Percentiles rank a stretch among this genome's conserved stretches.
Conservation (phyloP, 2,329 filamentous ascomycete genomes). For the Aspergillus ruber region DNA sequence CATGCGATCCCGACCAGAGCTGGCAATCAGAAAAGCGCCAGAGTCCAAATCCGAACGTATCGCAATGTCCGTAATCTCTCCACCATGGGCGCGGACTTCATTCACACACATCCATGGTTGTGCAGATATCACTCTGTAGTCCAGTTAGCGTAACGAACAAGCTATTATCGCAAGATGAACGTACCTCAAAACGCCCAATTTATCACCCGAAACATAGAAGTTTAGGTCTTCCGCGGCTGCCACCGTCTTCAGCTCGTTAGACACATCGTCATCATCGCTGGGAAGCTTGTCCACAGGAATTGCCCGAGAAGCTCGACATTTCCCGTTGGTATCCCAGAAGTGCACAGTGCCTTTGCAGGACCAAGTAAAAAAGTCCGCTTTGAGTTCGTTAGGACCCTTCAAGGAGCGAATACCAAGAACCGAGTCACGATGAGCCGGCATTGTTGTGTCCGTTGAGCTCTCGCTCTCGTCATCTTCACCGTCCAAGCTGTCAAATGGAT, state of each 20-base stretch:
- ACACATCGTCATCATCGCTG: constrained; percentile 36
- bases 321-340: constrained; percentile 74
- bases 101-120: constrained; percentile 56
- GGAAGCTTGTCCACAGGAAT: constrained; percentile 62
- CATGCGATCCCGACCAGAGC: constrained; percentile 82
- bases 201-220: constrained; percentile 76
- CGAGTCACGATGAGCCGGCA: constrained; percentile 53
- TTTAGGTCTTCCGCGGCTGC: constrained; percentile 55
- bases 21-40: constrained; percentile 63
- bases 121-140: constrained; percentile 28
- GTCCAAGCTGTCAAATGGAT: constrained; percentile 41
- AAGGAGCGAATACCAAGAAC: constrained; percentile 67
- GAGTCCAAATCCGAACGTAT: constrained; percentile 58
- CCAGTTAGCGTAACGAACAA: constrained; percentile 11
- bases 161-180: neutral
- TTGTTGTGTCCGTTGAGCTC: constrained; percentile 25
- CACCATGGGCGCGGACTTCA: constrained; percentile 77
- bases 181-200: constrained; percentile 67
- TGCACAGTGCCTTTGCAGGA: constrained; percentile 72
- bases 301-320: constrained; percentile 56
- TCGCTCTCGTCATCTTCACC: constrained; percentile 23
- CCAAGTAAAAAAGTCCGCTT: constrained; percentile 82
- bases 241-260: constrained; percentile 55
- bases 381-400: constrained; percentile 51
- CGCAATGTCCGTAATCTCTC: constrained; percentile 76